Evolutionary conservation across 352 stramenopile species (phyloP), one percentile per base, ranked within the genome.

Genomic region (Phytophthora crassamura): DNA sequence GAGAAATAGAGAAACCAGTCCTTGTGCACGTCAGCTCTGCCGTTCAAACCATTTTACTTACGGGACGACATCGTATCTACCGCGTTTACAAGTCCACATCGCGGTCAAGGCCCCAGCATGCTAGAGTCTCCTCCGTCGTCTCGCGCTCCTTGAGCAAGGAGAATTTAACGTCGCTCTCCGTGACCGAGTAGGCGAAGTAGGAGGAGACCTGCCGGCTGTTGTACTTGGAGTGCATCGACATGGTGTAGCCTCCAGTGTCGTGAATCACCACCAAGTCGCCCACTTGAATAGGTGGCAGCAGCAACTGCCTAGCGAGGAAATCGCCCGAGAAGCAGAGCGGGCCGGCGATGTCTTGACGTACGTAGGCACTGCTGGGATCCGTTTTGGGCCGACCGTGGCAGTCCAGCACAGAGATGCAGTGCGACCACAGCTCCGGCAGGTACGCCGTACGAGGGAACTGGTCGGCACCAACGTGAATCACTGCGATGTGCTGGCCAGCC

Each of bases 271-370:
- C 62, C 15, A 84, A 79, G 67, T 97, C 87, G 8, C 84, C 85
- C 25, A 84, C 75, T 42, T 89, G 43, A 52, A 94, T 89, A n/a
- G 76, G 77, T 25, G 87, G 89, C 30, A 95, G 49, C 36, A 88
- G 66, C 30, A 88, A 62, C 46, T 94, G 78, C 62, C 89, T 88
- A 30, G 81, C 88, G 10, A 98, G 59, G 47, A 98, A 89, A 59
- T 98, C 94, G 3, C 93, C 94, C 9, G 88, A 93, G 53, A 98
- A 98, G 65, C 94, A 98, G 8, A 98, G 81, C 18, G 94, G 94
- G 0, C 94, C 94, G 0, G 90, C 94, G 42, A 98, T 89, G 49
- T 98, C 86, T 54, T 95, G 86, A 54, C 65, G 75, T 5, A 91
- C 35, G 45, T 86, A 88, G n/a, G 52, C 61, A 20, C 52, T 68